A percentile compares a stretch with the other conserved stretches of the same genome.
Evolutionary conservation across 2,329 filamentous ascomycete species (phyloP).

Genomic region (Xylariaceae sp.): DNA sequence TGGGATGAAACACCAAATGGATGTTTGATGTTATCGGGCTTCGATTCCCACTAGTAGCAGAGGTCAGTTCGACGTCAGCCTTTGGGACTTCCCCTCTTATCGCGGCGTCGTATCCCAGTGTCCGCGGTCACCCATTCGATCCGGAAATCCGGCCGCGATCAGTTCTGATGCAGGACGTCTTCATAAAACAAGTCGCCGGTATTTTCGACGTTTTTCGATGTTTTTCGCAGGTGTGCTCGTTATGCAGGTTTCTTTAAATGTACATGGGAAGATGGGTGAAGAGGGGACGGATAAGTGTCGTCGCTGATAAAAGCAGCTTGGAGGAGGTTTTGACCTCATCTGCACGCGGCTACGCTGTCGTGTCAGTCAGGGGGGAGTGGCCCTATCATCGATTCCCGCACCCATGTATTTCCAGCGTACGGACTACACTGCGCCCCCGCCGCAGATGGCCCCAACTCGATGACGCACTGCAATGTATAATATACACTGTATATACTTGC

Average conservation of each 20-base stretch:
- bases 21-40: constrained; percentile 10
- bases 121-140: constrained; percentile 15
- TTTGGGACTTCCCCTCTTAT: constrained; percentile 18
- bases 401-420: not conserved
- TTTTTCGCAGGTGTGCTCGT: not conserved
- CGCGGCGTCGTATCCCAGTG: constrained; percentile 14
- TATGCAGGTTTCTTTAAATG: not conserved
- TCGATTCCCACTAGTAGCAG: constrained; percentile 1
- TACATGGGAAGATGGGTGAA: not conserved
- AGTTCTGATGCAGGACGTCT: constrained; percentile 1
- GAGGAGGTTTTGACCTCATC: constrained; percentile 19
- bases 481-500: too few species aligned
- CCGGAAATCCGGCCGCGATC: constrained; percentile 11
- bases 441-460: not conserved
- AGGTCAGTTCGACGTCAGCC: constrained; percentile 21
- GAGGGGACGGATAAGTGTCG: constrained; percentile 12
- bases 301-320: constrained; percentile 12
- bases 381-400: constrained; percentile 2
- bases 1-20: not conserved
- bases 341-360: constrained; percentile 12
- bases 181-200: not conserved
- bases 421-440: too few species aligned
- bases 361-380: constrained; percentile 12
- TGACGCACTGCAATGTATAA: too few species aligned
- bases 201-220: not conserved